These are phyloP conservation scores for Fusarium domesticum DNA, from an alignment of 2,329 filamentous ascomycete genomes.

Conservation along the genomic window DNA sequence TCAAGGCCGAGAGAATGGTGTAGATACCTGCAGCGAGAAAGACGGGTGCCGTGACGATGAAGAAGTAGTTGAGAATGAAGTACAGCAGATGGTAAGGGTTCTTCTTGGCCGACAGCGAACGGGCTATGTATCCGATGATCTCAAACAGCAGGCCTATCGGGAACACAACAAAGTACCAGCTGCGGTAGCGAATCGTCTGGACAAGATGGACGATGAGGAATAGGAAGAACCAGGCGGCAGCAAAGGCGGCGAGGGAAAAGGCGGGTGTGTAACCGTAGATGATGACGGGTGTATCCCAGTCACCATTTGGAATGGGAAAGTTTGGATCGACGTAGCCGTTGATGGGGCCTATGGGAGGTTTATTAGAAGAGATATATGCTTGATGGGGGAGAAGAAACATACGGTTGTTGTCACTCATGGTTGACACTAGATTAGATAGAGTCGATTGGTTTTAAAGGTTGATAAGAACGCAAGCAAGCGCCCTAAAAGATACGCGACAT, in stretches of 20 bases:
- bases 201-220: conserved; percentile 38
- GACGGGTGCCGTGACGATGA: conserved; percentile 58
- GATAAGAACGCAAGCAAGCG: not conserved
- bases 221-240: conserved; percentile 43
- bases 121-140: conserved; percentile 48
- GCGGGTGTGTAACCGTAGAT: conserved; percentile 50
- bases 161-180: conserved; percentile 48
- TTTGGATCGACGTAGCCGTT: conserved; percentile 49
- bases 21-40: conserved; percentile 56
- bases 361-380: conserved; percentile 1
- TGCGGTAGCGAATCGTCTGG: conserved; percentile 37
- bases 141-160: conserved; percentile 46
- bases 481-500: not conserved
- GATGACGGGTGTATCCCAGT: conserved; percentile 46
- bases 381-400: not conserved
- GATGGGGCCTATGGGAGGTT: conserved; percentile 6
- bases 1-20: conserved; percentile 50
- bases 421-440: not conserved
- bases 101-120: conserved; percentile 45
- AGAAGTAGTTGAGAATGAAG: conserved; percentile 60
- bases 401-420: not conserved
- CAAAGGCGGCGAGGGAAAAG: conserved; percentile 43
- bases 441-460: not conserved
- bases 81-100: conserved; percentile 53
- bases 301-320: conserved; percentile 47